phyloP scores from a whole-genome alignment of 1,139 yeast genomes.

The Saccharomycopsis phalli region DNA sequence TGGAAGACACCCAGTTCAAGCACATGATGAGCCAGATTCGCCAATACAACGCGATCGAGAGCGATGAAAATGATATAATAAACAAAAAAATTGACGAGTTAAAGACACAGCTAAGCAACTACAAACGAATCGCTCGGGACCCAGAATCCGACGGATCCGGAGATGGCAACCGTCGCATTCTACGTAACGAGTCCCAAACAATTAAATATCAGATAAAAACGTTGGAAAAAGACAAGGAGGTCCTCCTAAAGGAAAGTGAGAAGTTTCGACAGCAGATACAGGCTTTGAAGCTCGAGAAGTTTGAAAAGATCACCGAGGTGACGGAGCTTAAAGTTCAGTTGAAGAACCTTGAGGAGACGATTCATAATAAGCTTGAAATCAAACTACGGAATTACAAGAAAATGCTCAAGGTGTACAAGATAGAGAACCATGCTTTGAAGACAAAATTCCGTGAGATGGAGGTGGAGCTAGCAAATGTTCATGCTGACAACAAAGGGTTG shows the following conservation, averaged over 20 bases:
- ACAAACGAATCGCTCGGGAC: conserved; percentile 2
- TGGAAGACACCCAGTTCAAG: conserved; percentile 6
- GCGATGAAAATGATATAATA: conserved; percentile 11
- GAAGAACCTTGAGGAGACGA: conserved; percentile 8
- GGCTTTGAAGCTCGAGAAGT: conserved; percentile 16
- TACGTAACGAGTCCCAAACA: conserved; percentile 12
- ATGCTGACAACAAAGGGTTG: background rate
- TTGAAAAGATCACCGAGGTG: conserved; percentile 17
- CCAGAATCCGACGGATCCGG: background rate
- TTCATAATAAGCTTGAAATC: conserved; percentile 3
- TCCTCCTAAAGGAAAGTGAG: conserved; percentile 8
- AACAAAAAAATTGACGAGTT: conserved; percentile 10
- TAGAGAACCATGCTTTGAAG: conserved; percentile 9
- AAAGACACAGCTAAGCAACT: conserved; percentile 4
- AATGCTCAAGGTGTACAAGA: conserved; percentile 6
- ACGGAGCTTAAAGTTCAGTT: conserved; percentile 13
- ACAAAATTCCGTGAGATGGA: conserved; percentile 5
- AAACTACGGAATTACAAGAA: conserved; percentile 11
- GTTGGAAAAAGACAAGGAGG: conserved; percentile 15
- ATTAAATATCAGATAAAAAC: conserved; percentile 13
- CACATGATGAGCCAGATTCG: conserved; percentile 8
- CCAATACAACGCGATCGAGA: conserved; percentile 15
- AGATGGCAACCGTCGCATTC: background rate
- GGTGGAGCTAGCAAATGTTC: background rate
- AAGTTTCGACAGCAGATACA: conserved; percentile 10